A percentile compares a stretch with the other conserved stretches of the same genome.
These are phyloP conservation scores for Serendipita indica DNA, from an alignment of 768 basidiomycete genomes.

Conservation along the genomic window DNA sequence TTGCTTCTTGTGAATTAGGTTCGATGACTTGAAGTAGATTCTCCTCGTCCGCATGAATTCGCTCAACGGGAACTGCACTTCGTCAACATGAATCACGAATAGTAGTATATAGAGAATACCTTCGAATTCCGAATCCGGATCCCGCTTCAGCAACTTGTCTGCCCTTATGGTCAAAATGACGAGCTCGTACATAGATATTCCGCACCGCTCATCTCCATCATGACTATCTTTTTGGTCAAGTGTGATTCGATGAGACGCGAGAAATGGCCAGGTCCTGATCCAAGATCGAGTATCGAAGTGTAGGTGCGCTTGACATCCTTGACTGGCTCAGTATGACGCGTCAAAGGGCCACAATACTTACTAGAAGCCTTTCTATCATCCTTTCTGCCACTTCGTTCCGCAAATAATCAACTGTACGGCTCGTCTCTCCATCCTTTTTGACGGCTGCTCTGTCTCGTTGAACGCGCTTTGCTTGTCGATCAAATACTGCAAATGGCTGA, in stretches of 20 bases:
- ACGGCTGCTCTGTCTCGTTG: slow-evolving; percentile 65
- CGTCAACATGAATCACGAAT: slow-evolving; percentile 2
- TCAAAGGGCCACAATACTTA: slow-evolving; percentile 22
- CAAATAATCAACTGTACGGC: slow-evolving; percentile 79
- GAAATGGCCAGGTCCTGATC: slow-evolving; percentile 85
- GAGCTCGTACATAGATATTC: neutral
- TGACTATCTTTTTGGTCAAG: slow-evolving; percentile 53
- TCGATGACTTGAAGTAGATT: slow-evolving; percentile 47
- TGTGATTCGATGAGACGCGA: slow-evolving; percentile 60
- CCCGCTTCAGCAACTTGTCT: slow-evolving; percentile 63
- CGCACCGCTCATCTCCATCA: slow-evolving; percentile 81
- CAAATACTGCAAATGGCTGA: slow-evolving; percentile 73
- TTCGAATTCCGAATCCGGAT: slow-evolving; percentile 66
- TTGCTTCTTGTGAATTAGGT: slow-evolving; percentile 71
- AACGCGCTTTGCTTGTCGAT: slow-evolving; percentile 56
- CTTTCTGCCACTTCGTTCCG: slow-evolving; percentile 80
- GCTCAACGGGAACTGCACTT: slow-evolving; percentile 52
- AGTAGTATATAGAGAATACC: slow-evolving; percentile 29
- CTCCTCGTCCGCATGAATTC: slow-evolving; percentile 77
- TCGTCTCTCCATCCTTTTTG: slow-evolving; percentile 40
- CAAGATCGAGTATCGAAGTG: slow-evolving; percentile 65
- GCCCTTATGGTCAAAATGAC: no score
- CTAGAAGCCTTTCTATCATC: slow-evolving; percentile 81
- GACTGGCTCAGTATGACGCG: slow-evolving; percentile 8
- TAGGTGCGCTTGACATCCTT: slow-evolving; percentile 90